Base-by-base conservation (phyloP, 257 asterid species). In the Nicotiana benthamiana region DNA sequence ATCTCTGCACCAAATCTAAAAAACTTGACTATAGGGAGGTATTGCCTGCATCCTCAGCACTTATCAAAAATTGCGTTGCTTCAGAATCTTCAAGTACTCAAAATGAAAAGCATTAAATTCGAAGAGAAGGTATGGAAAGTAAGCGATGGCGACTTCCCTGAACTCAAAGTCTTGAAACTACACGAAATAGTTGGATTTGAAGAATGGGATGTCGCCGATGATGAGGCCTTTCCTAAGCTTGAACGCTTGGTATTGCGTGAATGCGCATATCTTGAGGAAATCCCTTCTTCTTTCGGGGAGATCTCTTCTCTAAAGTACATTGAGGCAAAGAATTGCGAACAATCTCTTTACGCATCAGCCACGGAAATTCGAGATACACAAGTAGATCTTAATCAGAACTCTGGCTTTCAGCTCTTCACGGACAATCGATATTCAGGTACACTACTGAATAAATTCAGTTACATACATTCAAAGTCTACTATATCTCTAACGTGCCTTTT, bases 81-180 rank as follows among this genome's bases (percentile, higher is more conserved):
- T n/a, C 80, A 59, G 0, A 26, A 43, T 3, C 63, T 81, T 17
- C 75, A 70, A 61, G 83, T 80, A 56, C 79, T 80, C 15, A 80
- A 80, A 40, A 15, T 72, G n/a, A 28, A 56, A 12, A 0, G 17
- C 5, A 2, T 48, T 48, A 13, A 2, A 13, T 48, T 48, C 12
- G 17, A 10, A 1, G 0, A 48, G 4, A 1, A 2, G 54, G 54
- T 2, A 2, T 48, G 54, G 54, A 0, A 48, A 48, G 17, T 51
- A 18, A 51, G 5, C 54, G 12, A 0, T 51, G 54, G 86, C 11
- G 11, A 40, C 3, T 40, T 40, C 46, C 46, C 46, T 40, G 3
- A 40, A 8, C 46, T 40, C 46, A 40, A 40, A 40, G 46, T 40
- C 11, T 40, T 40, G 46, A 40, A 40, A 8, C 11, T 40, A 40